phyloP scores from a whole-genome alignment of 208 protist genomes.

The Leishmania turanica region DNA sequence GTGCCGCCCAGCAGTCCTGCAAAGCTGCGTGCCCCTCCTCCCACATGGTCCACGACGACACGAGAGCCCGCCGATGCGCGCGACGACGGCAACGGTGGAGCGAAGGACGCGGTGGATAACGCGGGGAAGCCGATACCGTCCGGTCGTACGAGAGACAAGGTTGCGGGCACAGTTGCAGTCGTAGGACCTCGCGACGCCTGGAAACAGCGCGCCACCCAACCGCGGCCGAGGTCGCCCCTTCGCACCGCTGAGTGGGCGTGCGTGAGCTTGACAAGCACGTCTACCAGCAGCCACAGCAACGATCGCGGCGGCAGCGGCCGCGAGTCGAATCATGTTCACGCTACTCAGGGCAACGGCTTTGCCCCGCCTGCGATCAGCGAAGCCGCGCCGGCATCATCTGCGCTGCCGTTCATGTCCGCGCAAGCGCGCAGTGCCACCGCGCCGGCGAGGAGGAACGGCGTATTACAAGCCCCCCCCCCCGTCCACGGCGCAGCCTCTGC shows the following conservation, averaged over 20 bases:
- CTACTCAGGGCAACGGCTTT: not conserved
- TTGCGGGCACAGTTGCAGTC: not conserved
- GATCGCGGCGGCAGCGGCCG: not conserved
- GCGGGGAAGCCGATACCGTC: not conserved
- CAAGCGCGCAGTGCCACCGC: too few species aligned
- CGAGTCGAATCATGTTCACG: not conserved
- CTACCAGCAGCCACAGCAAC: constrained; percentile 21
- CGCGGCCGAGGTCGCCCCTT: not conserved
- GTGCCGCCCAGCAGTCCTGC: not conserved
- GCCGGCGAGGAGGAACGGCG: not conserved
- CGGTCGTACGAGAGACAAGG: not conserved
- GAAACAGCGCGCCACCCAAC: not conserved
- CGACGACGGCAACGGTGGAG: not conserved
- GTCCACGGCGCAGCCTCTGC: not conserved
- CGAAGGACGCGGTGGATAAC: not conserved
- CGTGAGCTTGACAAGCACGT: constrained; percentile 27
- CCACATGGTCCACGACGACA: not conserved
- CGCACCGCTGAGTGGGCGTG: constrained; percentile 1
- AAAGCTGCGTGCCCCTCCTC: not conserved
- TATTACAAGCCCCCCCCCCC: not conserved
- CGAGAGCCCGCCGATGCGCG: not conserved
- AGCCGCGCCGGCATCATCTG: constrained; percentile 3
- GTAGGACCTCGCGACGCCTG: not conserved
- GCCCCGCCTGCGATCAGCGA: not conserved
- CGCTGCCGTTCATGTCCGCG: constrained; percentile 2